Base-by-base conservation (phyloP, 225 moss, liverwort and hornwort genomes). In the Takakia lepidozioides region DNA sequence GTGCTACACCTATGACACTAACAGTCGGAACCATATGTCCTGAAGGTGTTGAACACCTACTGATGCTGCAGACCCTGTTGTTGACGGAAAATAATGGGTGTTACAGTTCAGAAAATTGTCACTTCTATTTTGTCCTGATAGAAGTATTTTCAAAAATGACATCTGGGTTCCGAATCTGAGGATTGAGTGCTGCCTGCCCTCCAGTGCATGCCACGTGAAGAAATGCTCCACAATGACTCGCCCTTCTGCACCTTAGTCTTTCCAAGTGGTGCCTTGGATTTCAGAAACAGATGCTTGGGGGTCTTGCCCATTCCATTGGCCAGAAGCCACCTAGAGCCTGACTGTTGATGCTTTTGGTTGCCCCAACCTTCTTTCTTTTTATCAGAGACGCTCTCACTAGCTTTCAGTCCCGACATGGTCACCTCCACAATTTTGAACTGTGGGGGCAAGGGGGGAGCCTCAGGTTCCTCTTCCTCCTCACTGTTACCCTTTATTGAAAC, bases 171-270 rank as follows among this genome's bases (percentile, higher is more conserved):
- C 82, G 76, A 50, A 83, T 74, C 52, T 82, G 75, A 8, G 82
- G 68, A 53, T 78, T 85, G 53, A 76, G 46, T 10, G 75, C 72
- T 26, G 67, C 48, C 29, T 72, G 54, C 85, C 46, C 66, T 72
- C 83, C 85, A 83, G 58, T 83, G 76, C 0, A 67, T 57, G 29
- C 80, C 83, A 4, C 80, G 66, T 6, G 83, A 61, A 25, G 83
- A 91, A 23, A 91, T 69, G 20, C 90, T 91, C 80, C 80, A 80
- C 18, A 80, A 62, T n/a, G 74, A 78, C 46, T 88, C 84, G 8
- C 70, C 70, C 35, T 58, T 49, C 38, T 63, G 74, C 6, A 66
- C 76, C 52, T 66, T 61, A 5, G 58, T 62, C 35, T 70, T 53
- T 3, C 60, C 39, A 16, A 61, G 7, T 47, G 56, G 43, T 27